Conservation (phyloP, 78 protist genomes). For the Dictyostelium brefeldianum region DNA sequence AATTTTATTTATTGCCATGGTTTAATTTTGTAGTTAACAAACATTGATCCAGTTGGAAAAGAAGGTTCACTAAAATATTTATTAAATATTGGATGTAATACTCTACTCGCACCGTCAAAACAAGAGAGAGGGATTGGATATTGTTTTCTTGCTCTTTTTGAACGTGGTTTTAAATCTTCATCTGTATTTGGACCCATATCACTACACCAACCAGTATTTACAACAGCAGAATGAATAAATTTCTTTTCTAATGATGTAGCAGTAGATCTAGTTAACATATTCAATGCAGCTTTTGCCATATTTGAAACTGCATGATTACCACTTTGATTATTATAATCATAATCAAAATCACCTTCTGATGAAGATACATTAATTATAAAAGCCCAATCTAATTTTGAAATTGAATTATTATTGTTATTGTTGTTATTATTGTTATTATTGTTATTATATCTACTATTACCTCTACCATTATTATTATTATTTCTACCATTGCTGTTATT, state of each 20-base stretch:
- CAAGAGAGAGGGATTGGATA: slow-evolving; percentile 93
- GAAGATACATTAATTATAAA: slow-evolving; percentile 96
- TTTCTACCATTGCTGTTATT: background rate
- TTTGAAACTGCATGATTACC: slow-evolving; percentile 97
- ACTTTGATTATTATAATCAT: slow-evolving; percentile 72
- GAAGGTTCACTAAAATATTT: background rate
- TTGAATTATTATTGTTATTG: background rate
- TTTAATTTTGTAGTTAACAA: background rate
- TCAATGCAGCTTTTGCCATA: slow-evolving; percentile 96
- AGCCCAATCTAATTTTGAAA: slow-evolving; percentile 10
- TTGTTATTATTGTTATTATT: background rate
- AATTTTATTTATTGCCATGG: slow-evolving; percentile 18
- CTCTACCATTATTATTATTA: background rate
- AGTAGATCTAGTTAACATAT: slow-evolving; percentile 96
- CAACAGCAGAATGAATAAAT: slow-evolving; percentile 84
- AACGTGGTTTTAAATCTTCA: background rate
- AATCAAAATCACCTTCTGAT: slow-evolving; percentile 92
- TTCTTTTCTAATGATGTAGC: slow-evolving; percentile 71
- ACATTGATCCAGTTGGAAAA: background rate
- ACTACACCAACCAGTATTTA: slow-evolving; percentile 89
- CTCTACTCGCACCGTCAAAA: slow-evolving; percentile 95
- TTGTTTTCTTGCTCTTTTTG: background rate
- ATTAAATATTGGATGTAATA: slow-evolving; percentile 92
- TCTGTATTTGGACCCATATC: slow-evolving; percentile 42
- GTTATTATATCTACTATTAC: background rate